Evolutionary conservation across 768 basidiomycete species (phyloP).

Genomic region (Kondoa malvinella): DNA sequence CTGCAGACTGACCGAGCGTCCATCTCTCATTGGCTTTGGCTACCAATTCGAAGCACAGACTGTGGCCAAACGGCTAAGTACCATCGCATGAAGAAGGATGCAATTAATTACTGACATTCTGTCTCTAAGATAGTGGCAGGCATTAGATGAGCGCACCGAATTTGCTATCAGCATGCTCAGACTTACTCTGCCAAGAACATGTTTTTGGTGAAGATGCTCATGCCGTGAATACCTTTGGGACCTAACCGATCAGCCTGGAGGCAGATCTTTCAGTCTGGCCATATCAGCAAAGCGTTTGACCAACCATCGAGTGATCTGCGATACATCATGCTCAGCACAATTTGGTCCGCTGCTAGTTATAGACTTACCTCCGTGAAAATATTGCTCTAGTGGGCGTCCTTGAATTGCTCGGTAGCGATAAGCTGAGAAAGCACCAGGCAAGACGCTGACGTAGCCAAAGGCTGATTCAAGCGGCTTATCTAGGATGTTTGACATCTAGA

Average conservation of each 20-base stretch:
- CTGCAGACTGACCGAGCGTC: constrained; percentile 40
- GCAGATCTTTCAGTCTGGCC: constrained; percentile 32
- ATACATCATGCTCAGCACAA: constrained; percentile 28
- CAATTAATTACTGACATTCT: background rate
- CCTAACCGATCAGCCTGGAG: constrained; percentile 81
- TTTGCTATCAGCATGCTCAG: background rate
- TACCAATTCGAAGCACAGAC: constrained; percentile 89
- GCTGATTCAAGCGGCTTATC: constrained; percentile 89
- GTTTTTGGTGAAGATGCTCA: constrained; percentile 95
- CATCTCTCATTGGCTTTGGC: constrained; percentile 68
- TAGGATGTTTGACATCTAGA: constrained; percentile 93
- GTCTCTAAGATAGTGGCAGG: background rate
- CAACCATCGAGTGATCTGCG: constrained; percentile 61
- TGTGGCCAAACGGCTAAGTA: constrained; percentile 38
- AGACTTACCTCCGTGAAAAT: constrained; percentile 41
- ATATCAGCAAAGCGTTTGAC: background rate
- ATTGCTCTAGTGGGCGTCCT: constrained; percentile 51
- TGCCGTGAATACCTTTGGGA: constrained; percentile 80
- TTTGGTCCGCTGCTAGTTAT: background rate
- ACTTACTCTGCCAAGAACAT: constrained; percentile 31
- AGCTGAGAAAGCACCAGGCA: constrained; percentile 92
- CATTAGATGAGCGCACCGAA: constrained; percentile 39
- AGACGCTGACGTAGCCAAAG: constrained; percentile 63
- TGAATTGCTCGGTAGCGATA: constrained; percentile 86
- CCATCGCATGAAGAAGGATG: too few relatives aligned